Evolutionary conservation across 2,329 filamentous ascomycete species (phyloP).

Genomic region (Zalaria sp.): DNA sequence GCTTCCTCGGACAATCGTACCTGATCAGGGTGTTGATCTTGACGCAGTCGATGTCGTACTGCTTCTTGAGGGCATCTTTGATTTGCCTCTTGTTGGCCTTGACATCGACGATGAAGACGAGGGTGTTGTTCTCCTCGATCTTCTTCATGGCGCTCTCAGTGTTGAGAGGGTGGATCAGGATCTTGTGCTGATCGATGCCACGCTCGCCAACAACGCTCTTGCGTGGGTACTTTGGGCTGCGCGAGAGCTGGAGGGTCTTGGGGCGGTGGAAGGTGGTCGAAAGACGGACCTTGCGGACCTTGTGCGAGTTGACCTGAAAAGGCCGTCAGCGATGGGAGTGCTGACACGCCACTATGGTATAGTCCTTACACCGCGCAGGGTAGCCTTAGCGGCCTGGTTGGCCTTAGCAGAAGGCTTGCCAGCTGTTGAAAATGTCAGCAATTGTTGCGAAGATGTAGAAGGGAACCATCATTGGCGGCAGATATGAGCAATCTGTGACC

Average conservation of each 20-base stretch:
- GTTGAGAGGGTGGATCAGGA: slow-evolving; percentile 97
- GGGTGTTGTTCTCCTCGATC: slow-evolving; percentile 99
- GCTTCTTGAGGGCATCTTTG: slow-evolving; percentile 95
- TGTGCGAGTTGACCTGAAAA: slow-evolving; percentile 58
- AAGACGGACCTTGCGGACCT: slow-evolving; percentile 83
- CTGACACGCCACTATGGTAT: slow-evolving; percentile 32
- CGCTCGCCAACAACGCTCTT: slow-evolving; percentile 83
- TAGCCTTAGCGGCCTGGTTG: slow-evolving; percentile 86
- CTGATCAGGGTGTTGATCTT: slow-evolving; percentile 99
- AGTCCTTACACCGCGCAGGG: slow-evolving; percentile 80
- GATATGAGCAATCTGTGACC: neutral
- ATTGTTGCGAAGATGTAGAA: neutral
- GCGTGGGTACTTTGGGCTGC: slow-evolving; percentile 89
- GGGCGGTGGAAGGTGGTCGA: slow-evolving; percentile 94
- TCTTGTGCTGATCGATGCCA: slow-evolving; percentile 92
- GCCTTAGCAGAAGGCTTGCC: slow-evolving; percentile 63
- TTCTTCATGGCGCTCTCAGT: slow-evolving; percentile 99
- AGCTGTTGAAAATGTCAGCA: slow-evolving; percentile 23
- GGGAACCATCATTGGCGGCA: slow-evolving; percentile 2
- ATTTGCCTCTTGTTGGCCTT: slow-evolving; percentile 99
- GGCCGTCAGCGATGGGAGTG: slow-evolving; percentile 37
- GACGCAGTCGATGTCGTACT: slow-evolving; percentile 94
- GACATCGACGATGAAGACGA: slow-evolving; percentile 34
- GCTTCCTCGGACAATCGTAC: slow-evolving; percentile 34
- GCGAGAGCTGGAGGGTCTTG: slow-evolving; percentile 87